Evolutionary conservation across 495 filamentous ascomycete species (phyloP).

Genomic region (Sphaerosporella brunnea): DNA sequence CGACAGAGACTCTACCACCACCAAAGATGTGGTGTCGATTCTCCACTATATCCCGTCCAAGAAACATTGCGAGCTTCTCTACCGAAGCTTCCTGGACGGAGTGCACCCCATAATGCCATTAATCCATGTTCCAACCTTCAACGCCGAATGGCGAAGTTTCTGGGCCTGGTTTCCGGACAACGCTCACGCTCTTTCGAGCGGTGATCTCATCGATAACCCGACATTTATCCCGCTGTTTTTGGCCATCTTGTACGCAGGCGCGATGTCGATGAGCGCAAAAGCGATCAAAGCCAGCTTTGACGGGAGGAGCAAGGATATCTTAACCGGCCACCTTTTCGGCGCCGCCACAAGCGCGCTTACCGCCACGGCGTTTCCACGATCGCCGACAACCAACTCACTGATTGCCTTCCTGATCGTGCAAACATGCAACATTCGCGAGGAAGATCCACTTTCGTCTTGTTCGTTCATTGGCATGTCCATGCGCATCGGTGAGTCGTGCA

Average conservation of each 20-base stretch:
- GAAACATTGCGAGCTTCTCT: slow-evolving; percentile 9
- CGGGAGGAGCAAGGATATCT: neutral
- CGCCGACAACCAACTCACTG: slow-evolving; percentile 18
- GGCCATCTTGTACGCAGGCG: slow-evolving; percentile 18
- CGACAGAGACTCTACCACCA: too few species aligned
- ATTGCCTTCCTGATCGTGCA: slow-evolving; percentile 19
- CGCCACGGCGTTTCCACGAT: slow-evolving; percentile 14
- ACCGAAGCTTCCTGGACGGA: slow-evolving; percentile 18
- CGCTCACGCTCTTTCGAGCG: slow-evolving; percentile 1
- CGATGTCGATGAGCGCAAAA: slow-evolving; percentile 15
- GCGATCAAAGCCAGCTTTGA: slow-evolving; percentile 4
- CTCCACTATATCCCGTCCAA: slow-evolving; percentile 11
- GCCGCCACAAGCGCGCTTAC: slow-evolving; percentile 17
- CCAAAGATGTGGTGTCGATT: slow-evolving; percentile 8
- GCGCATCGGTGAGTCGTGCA: slow-evolving; percentile 11
- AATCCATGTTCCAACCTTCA: slow-evolving; percentile 20
- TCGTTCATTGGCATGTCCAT: slow-evolving; percentile 22
- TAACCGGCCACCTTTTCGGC: slow-evolving; percentile 7
- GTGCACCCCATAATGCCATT: slow-evolving; percentile 23
- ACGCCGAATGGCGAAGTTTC: slow-evolving; percentile 13
- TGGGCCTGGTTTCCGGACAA: slow-evolving; percentile 20
- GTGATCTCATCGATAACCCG: slow-evolving; percentile 13
- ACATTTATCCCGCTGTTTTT: slow-evolving; percentile 18
- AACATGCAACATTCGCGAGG: slow-evolving; percentile 22
- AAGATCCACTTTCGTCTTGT: slow-evolving; percentile 21